Conservation (phyloP, 768 basidiomycete genomes). For the Lentinus brumalis region DNA sequence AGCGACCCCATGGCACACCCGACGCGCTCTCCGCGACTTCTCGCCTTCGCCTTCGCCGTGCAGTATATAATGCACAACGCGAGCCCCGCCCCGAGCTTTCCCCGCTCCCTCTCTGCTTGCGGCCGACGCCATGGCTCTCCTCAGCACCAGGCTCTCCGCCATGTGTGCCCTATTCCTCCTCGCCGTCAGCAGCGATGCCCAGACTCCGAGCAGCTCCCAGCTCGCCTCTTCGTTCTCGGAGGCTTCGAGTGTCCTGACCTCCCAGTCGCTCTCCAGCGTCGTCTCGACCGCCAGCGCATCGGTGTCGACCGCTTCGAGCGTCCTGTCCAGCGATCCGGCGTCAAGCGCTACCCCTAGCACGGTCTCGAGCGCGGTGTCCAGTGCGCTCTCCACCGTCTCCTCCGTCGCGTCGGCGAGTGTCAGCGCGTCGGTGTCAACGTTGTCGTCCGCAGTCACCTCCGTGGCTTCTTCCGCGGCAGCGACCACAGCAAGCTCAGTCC, state of each 20-base stretch:
- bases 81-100: neutral
- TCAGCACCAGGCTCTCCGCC: constrained; percentile 16
- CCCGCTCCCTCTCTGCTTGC: neutral
- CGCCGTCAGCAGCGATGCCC: constrained; percentile 5
- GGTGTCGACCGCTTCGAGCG: neutral
- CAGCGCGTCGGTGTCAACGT: neutral
- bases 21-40: neutral
- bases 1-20: no score
- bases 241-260: neutral
- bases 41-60: neutral
- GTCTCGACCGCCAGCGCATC: neutral
- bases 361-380: no score
- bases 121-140: constrained; percentile 16
- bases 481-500: constrained; percentile 9
- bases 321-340: no score
- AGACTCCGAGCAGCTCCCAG: neutral
- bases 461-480: constrained; percentile 10
- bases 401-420: neutral
- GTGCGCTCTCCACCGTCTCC: constrained; percentile 8
- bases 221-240: neutral
- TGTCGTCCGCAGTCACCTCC: neutral
- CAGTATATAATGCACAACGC: neutral
- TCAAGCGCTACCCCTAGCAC: no score
- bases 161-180: constrained; percentile 21
- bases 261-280: neutral